phyloP scores from a whole-genome alignment of 306 rosid genomes.

The Vachellia collinsii region DNA sequence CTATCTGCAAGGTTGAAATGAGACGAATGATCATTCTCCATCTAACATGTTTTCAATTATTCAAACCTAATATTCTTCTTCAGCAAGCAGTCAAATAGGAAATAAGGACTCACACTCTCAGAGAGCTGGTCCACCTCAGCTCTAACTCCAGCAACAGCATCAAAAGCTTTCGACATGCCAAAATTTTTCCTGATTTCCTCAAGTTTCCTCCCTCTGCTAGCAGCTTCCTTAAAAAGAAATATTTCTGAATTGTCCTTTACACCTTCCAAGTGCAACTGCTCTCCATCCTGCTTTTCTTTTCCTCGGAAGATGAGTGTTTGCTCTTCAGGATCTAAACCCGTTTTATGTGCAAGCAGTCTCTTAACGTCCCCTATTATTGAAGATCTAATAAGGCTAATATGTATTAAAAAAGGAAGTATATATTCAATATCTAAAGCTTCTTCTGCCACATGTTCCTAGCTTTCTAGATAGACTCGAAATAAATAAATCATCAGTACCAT shows the following conservation, averaged over 20 bases:
- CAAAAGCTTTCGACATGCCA: conserved; percentile 55
- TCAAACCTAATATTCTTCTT: background rate
- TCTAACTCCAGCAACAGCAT: conserved; percentile 65
- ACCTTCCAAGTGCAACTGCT: conserved; percentile 64
- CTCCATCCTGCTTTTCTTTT: conserved; percentile 70
- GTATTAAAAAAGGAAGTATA: conserved; percentile 24
- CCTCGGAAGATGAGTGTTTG: conserved; percentile 75
- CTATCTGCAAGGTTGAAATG: conserved; percentile 51
- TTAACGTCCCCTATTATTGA: conserved; percentile 71
- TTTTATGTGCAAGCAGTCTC: conserved; percentile 55
- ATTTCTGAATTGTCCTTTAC: conserved; percentile 73
- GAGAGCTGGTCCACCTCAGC: conserved; percentile 74
- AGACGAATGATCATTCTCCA: conserved; percentile 20
- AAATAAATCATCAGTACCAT: conserved; percentile 2
- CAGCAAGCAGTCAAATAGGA: conserved; percentile 3
- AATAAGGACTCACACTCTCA: conserved; percentile 62
- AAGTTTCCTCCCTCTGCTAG: conserved; percentile 51
- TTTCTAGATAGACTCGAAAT: conserved; percentile 21
- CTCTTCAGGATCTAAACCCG: conserved; percentile 65
- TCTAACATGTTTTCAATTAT: conserved; percentile 2
- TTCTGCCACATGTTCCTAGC: background rate
- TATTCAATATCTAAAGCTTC: conserved; percentile 4
- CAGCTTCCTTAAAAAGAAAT: conserved; percentile 57
- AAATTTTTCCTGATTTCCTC: conserved; percentile 52
- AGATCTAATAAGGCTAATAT: conserved; percentile 30